These are phyloP conservation scores for Nannochloris sp. DNA, from an alignment of 139 green algal species.

Conservation along the genomic window DNA sequence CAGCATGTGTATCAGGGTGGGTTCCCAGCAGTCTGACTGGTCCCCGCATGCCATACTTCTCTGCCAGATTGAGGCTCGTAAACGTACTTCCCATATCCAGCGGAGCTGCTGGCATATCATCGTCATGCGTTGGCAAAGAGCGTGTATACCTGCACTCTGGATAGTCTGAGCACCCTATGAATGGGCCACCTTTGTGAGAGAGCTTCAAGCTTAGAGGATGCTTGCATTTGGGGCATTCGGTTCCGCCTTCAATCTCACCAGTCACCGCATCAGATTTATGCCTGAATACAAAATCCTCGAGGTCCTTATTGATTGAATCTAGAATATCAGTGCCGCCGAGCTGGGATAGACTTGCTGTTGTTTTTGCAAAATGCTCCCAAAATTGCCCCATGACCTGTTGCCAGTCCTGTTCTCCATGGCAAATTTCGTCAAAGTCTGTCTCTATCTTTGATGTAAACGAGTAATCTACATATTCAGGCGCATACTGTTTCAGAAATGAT, in stretches of 20 bases:
- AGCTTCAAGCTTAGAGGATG: conserved; percentile 22
- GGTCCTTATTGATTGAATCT: conserved; percentile 40
- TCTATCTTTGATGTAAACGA: conserved; percentile 65
- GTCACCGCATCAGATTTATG: neutral
- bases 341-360: conserved; percentile 15
- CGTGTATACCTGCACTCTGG: conserved; percentile 34
- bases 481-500: conserved; percentile 67
- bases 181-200: conserved; percentile 8
- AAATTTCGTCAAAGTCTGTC: conserved; percentile 53
- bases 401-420: conserved; percentile 36
- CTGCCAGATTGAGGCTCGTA: neutral
- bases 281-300: conserved; percentile 39
- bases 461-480: conserved; percentile 71
- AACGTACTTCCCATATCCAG: neutral
- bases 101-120: neutral
- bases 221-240: conserved; percentile 10
- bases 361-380: conserved; percentile 49
- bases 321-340: conserved; percentile 48
- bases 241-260: neutral
- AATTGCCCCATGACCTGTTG: conserved; percentile 49
- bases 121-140: conserved; percentile 1
- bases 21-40: conserved; percentile 5
- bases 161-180: conserved; percentile 50
- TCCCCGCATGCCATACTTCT: conserved; percentile 7
- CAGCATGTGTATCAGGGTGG: neutral